Base-by-base conservation (phyloP, 2,329 filamentous ascomycete species). In the Orbilia brochopaga region DNA sequence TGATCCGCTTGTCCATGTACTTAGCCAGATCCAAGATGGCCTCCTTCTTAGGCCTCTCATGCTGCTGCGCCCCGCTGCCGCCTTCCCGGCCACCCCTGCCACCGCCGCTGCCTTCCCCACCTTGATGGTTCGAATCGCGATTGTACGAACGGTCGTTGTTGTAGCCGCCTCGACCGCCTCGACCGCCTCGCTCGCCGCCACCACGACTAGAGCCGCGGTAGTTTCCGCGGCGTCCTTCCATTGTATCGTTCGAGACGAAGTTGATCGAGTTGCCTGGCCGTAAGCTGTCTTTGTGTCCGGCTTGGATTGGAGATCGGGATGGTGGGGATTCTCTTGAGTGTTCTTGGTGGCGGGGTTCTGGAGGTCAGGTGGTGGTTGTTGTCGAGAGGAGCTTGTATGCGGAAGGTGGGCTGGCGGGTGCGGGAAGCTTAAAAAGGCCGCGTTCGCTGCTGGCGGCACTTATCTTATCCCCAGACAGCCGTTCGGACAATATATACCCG, bases 1-100 rank as follows among this genome's bases (percentile, higher is more conserved):
- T 90, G 76, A 99, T 91, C 78, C 89, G 85, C 85, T 97, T 96
- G 81, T 99, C 92, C 89, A 96, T 92, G 81, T 97, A 99, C 82
- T 96, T 96, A 79, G 85, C 87, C 77, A 99, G 81, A 79, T 99
- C 93, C 60, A 99, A 86, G 77, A 99, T 99, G 80, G 97, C 97
- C 81, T 99, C 94, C 84, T 97, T 97, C 87, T 96, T 97, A 73
- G 92, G 91, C 77, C 88, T 86, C 81, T 95, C 90, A 76, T 85
- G 82, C 73, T 85, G 82, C 70, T 84, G 80, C 64, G 82, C 80
- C 53, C 80, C 80, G 58, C 81, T 80, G 42, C 81, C 80, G 56
- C 81, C 81, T 7, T 79, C 77, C 17, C 80, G 77, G 57, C 77
- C 77, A n/a, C 81, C 80, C 53, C 80, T 80, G 55, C 79, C 81